These are phyloP conservation scores for Phaeosphaeria sp. DNA, from an alignment of 2,329 filamentous ascomycete species.

Conservation along the genomic window DNA sequence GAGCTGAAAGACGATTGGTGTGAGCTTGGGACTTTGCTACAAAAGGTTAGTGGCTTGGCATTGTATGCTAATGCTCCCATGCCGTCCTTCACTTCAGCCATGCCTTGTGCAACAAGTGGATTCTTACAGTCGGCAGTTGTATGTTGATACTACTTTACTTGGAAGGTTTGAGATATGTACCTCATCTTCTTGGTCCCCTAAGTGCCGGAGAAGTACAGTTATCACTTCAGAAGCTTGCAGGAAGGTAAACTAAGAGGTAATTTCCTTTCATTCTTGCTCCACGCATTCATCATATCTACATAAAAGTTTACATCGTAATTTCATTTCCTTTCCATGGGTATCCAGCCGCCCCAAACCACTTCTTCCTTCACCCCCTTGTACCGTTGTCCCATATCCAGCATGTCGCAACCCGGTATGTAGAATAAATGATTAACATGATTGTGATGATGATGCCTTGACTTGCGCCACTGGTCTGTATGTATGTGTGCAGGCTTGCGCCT, in stretches of 20 bases:
- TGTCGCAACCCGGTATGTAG: slow-evolving; percentile 28
- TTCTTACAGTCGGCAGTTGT: background rate
- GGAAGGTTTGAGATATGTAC: background rate
- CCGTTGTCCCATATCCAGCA: slow-evolving; percentile 44
- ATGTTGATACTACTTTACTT: background rate
- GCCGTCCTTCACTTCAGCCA: background rate
- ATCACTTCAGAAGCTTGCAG: background rate
- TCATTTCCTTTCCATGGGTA: background rate
- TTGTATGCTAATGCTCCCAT: background rate
- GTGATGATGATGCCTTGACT: slow-evolving; percentile 16
- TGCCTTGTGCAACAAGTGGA: background rate
- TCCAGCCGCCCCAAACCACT: background rate
- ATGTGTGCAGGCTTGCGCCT: slow-evolving; percentile 31
- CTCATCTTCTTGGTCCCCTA: background rate
- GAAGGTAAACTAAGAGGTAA: background rate
- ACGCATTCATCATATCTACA: background rate
- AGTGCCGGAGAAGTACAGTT: background rate
- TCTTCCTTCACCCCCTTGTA: background rate
- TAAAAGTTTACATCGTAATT: background rate
- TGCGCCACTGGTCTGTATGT: slow-evolving; percentile 9
- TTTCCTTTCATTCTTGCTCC: background rate
- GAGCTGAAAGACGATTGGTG: slow-evolving; percentile 11
- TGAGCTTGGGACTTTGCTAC: slow-evolving; percentile 1
- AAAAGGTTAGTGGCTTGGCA: slow-evolving; percentile 1
- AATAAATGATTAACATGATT: slow-evolving; percentile 25